A percentile compares a stretch with the other conserved stretches of the same genome.
These are phyloP conservation scores for Populus pruinosa DNA, from an alignment of 345 rosid genomes.

Conservation along the genomic window DNA sequence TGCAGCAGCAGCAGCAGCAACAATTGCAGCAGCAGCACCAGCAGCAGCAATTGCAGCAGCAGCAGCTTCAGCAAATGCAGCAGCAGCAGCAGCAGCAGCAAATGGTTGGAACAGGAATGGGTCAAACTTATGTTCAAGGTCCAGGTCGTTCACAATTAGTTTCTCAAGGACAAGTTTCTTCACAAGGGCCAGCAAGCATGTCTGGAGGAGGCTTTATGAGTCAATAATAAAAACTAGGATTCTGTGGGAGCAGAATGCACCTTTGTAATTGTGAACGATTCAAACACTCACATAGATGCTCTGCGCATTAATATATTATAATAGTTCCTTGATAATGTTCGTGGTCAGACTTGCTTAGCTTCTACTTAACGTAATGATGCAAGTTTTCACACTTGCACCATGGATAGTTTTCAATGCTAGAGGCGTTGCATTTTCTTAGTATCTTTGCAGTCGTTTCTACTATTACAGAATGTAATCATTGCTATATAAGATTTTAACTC, in stretches of 20 bases:
- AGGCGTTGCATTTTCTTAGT: background rate
- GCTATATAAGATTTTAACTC: background rate
- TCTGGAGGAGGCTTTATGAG: slow-evolving; percentile 54
- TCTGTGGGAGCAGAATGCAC: background rate
- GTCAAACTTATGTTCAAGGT: slow-evolving; percentile 70
- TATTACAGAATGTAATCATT: background rate
- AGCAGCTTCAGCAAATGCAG: slow-evolving; percentile 10
- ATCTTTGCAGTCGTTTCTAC: background rate
- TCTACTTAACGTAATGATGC: background rate
- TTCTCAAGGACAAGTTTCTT: slow-evolving; percentile 62
- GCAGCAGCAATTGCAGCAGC: slow-evolving; percentile 10
- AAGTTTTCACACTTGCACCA: background rate
- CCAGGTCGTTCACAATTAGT: slow-evolving; percentile 56
- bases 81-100: slow-evolving; percentile 53
- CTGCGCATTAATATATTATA: too few species aligned
- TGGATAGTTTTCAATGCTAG: background rate
- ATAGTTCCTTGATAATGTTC: background rate
- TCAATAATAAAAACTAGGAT: background rate
- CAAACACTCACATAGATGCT: background rate
- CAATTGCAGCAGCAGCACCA: slow-evolving; percentile 38
- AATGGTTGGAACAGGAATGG: slow-evolving; percentile 74
- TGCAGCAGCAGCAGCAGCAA: slow-evolving; percentile 23
- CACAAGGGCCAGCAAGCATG: slow-evolving; percentile 67
- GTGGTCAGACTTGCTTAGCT: background rate
- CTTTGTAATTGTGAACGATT: background rate